These are phyloP conservation scores for Pseudogymnoascus sp. DNA, from an alignment of 2,329 filamentous ascomycete genomes.

Conservation along the genomic window DNA sequence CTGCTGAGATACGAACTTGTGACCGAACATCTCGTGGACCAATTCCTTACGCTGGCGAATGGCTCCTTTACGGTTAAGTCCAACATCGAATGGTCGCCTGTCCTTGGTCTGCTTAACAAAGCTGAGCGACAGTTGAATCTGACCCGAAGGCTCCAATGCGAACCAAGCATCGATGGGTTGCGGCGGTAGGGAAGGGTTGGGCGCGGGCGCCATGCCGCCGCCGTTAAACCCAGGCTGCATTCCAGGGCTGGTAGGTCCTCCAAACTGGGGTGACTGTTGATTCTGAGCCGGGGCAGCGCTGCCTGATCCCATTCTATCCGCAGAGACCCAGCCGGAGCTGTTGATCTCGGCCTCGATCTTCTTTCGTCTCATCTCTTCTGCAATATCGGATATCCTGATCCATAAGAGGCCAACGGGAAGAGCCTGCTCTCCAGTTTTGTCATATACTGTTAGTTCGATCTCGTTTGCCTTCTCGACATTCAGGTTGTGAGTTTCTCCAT, in stretches of 20 bases:
- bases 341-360: constrained; percentile 95
- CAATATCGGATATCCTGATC: constrained; percentile 94
- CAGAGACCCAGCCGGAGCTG: constrained; percentile 91
- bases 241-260: constrained; percentile 34
- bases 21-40: constrained; percentile 95
- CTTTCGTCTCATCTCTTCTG: constrained; percentile 94
- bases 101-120: constrained; percentile 89
- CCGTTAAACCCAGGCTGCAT: constrained; percentile 20
- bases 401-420: constrained; percentile 92
- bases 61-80: constrained; percentile 88
- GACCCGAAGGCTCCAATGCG: constrained; percentile 85
- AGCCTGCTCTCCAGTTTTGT: constrained; percentile 84
- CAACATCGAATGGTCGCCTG: constrained; percentile 73
- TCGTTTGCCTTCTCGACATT: constrained; percentile 98
- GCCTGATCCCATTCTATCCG: constrained; percentile 78
- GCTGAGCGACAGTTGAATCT: constrained; percentile 83
- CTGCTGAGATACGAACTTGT: constrained; percentile 97
- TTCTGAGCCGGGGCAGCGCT: constrained; percentile 40
- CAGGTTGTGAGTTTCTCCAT: constrained; percentile 82
- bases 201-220: constrained; percentile 23
- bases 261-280: constrained; percentile 37
- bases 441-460: constrained; percentile 94
- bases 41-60: constrained; percentile 97
- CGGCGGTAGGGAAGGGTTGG: constrained; percentile 30
- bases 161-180: constrained; percentile 89